Evolutionary conservation across 805 yeast genomes (phyloP), one percentile per base, ranked within the genome.

Genomic region (Saturnispora gosingensis): DNA sequence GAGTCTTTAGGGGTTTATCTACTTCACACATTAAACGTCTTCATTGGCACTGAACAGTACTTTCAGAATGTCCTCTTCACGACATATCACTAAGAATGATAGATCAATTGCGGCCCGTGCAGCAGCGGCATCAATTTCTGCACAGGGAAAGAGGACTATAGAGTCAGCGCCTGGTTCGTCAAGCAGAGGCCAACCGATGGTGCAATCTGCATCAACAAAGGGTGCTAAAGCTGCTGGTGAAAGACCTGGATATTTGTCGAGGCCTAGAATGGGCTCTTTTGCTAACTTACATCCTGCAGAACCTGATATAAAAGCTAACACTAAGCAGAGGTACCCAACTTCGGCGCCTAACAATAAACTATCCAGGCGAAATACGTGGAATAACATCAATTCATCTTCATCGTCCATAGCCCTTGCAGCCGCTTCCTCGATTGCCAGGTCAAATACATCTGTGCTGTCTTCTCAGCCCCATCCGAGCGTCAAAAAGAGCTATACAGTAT

Each of bases 391-490:
- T 48, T 58, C 51, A 11, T 49, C 58, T 9, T 64, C 68, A 24
- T 67, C 71, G 1, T 54, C 63, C 0, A 59, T 61, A 9, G 72
- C 72, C 2, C 44, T 68, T 13, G 69, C 69, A 2, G 72, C 72
- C 4, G 72, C 72, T 0, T 57, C 68, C 3, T 32, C 61, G n/a
- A 67, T 67, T n/a, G 68, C 70, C 9, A 64, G 61, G 45, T 44
- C 60, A 3, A 65, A 59, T 11, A 69, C 72, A 3, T 36, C 54
- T 4, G 50, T 58, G 30, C 62, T 67, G 63, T 56, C 54, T 9
- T 59, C 48, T 5, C 67, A n/a, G 43, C 36, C 34, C n/a, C 16
- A 24, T 7, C 34, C 47, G 25, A 40, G 11, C 16, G 34, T 18
- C 16, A 45, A 45, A 45, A 11, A 13, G 9, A 13, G 10, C 8